Base-by-base conservation (phyloP, 2,329 filamentous ascomycete genomes). In the Aureobasidium subglaciale region DNA sequence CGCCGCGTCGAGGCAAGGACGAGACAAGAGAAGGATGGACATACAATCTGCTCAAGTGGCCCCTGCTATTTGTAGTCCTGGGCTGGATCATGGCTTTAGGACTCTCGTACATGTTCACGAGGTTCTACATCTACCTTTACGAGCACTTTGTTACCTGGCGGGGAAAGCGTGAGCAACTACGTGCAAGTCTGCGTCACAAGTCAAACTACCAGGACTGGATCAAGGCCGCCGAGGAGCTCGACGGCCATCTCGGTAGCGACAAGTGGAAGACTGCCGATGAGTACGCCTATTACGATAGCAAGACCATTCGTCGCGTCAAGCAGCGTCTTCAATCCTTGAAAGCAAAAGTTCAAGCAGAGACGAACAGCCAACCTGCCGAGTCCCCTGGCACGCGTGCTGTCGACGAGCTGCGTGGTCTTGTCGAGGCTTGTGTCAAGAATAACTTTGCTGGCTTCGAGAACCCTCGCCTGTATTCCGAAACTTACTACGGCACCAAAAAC, bases 371-470 rank as follows among this genome's bases (percentile, higher is more conserved):
- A 1, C 18, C 48, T 32, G 11, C 55, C 59, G 16, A 25, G 11
- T 43, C 38, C 29, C 41, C 40, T n/a, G 68, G 71, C 8, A 68
- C 73, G 48, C 75, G 79, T 57, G 78, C 85, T 0, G 75, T 90
- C 2, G 86, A 92, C 60, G 89, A 93, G 55, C 77, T 99, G 55
- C 86, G 84, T 59, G 79, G 80, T 1, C 72, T 97, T 58, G 76
- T 95, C 18, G 90, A 96, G 73, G 89, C 88, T 13, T 97, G 91
- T 68, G 87, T 96, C 63, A 99, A 96, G 79, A 95, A 91, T 71
- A 97, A 99, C 67, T 99, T 97, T 71, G 90, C 89, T 16, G 93
- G 93, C 0, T 85, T 96, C 13, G 93, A 99, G 70, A 97, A 96
- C 64, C 84, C 92, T 9, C 82, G 90, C 55, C 74, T 99, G n/a